Evolutionary conservation across 2,329 filamentous ascomycete genomes (phyloP), one percentile per base, ranked within the genome.

Genomic region (Monilinia polystroma): DNA sequence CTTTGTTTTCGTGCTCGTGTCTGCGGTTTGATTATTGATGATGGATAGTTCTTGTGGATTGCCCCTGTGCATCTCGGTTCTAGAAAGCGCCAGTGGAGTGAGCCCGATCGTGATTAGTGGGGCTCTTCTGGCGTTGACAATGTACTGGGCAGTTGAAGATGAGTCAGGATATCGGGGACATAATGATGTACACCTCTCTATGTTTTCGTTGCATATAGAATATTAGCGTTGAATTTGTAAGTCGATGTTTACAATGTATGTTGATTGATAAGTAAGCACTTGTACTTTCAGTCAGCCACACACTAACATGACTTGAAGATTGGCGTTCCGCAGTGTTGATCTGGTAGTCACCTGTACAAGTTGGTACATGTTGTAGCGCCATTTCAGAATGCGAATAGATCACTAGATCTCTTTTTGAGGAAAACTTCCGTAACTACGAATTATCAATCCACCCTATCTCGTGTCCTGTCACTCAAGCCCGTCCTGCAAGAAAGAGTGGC

Each of bases 11-110:
- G 29, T 41, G 14, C 35, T 41, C 23, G 35, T 53, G 35, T 38
- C 32, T 63, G 59, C 59, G 41, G 14, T 43, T 16, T 63, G 59
- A 63, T 63, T 63, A 63, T 63, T 63, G 47, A 54, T 54, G 35
- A 63, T n/a, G 20, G 5, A 3, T n/a, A 10, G 26, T 29, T 16
- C 26, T 29, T n/a, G n/a, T 29, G 23, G n/a, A n/a, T 29, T 12
- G 23, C 16, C 47, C 23, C 32, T 63, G 10, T 38, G 41, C 12
- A 29, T 2, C 35, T 29, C 32, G 29, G 14, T 29, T 41, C 23
- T 4, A 29, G 47, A 23, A 41, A 63, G n/a, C 23, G 49, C 23
- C 59, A 63, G 32, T 23, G 47, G 29, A 18, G 23, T 41, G 35
- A 8, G 41, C 53, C 4, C 3, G 14, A 20, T 12, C 8, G 18